These are phyloP conservation scores for Leccinum broughii DNA, from an alignment of 768 basidiomycete genomes.

Conservation along the genomic window DNA sequence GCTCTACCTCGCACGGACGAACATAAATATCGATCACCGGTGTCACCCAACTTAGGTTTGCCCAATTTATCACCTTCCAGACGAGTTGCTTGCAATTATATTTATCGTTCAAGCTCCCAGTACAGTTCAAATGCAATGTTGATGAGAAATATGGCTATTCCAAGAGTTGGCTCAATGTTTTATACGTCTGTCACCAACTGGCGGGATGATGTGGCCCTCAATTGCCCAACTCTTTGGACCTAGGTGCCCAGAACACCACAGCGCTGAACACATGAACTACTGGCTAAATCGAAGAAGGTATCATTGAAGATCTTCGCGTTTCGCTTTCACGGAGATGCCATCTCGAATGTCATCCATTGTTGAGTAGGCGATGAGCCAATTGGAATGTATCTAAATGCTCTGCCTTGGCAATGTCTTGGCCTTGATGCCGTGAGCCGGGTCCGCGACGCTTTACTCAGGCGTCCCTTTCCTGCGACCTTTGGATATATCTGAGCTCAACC, in stretches of 20 bases:
- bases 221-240: neutral
- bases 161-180: neutral
- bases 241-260: neutral
- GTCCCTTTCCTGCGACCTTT: no score
- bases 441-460: neutral
- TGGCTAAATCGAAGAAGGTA: neutral
- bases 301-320: neutral
- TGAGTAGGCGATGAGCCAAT: neutral
- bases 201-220: neutral
- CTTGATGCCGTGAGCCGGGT: no score
- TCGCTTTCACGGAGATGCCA: no score
- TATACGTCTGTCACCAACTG: neutral
- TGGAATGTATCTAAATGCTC: neutral
- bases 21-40: no score
- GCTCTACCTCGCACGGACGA: no score
- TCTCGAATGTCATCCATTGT: neutral
- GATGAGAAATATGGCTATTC: neutral
- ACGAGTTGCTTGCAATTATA: neutral
- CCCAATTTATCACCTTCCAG: neutral
- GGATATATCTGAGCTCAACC: no score
- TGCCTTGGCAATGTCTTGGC: no score
- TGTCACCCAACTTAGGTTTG: neutral
- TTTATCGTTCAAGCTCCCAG: neutral
- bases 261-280: neutral
- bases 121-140: neutral